Conservation (phyloP, 805 yeast species). For the Suhomyces tanzawaensis region DNA sequence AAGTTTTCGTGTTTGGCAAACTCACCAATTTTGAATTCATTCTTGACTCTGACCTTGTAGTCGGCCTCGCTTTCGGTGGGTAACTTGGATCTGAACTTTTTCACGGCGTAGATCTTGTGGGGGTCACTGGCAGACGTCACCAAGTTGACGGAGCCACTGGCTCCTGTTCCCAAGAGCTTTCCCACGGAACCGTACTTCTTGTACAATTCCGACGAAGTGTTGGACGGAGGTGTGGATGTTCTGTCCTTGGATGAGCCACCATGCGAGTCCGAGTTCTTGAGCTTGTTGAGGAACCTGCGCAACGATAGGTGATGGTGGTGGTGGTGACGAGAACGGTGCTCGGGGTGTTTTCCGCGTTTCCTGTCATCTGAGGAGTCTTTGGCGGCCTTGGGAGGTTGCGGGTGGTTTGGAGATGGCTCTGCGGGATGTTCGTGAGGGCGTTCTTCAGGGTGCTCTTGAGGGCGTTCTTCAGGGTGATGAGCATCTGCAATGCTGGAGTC, state of each 20-base stretch:
- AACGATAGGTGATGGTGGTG: conserved; percentile 31
- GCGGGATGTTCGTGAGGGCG: not conserved
- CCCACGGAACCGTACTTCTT: conserved; percentile 71
- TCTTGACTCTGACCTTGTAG: conserved; percentile 73
- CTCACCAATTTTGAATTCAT: conserved; percentile 82
- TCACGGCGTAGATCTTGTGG: conserved; percentile 70
- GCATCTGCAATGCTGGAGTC: too few species aligned
- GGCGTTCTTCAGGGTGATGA: too few species aligned
- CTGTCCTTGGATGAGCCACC: conserved; percentile 4
- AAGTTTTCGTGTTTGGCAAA: conserved; percentile 70
- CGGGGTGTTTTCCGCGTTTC: not conserved
- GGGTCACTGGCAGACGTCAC: conserved; percentile 60
- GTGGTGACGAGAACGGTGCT: not conserved
- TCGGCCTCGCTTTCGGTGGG: conserved; percentile 62
- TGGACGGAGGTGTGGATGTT: conserved; percentile 1
- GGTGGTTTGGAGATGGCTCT: not conserved
- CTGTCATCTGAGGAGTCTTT: not conserved
- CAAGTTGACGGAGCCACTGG: conserved; percentile 89
- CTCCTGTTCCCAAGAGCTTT: conserved; percentile 81
- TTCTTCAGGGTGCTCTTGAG: too few species aligned
- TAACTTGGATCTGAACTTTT: conserved; percentile 72
- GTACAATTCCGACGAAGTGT: conserved; percentile 22
- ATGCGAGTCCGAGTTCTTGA: conserved; percentile 26
- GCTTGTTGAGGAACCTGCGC: conserved; percentile 53
- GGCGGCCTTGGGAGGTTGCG: not conserved